These are phyloP conservation scores for Craterostigma plantagineum DNA, from an alignment of 257 asterid genomes.

Conservation along the genomic window DNA sequence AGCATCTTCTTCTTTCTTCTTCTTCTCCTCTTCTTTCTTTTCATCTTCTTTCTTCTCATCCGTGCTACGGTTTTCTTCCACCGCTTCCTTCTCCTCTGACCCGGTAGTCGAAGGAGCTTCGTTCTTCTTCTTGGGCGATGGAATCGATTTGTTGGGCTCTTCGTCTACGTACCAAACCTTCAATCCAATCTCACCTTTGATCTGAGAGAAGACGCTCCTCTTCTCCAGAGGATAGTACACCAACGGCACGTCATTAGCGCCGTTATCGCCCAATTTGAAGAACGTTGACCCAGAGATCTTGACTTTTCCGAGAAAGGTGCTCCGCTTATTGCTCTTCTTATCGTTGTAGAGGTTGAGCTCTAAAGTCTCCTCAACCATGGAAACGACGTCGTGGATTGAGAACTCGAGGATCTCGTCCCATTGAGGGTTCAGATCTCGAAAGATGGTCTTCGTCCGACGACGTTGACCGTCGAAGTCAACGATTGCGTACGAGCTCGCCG, in stretches of 20 bases:
- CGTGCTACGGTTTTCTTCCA: constrained; percentile 7
- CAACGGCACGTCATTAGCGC: constrained; percentile 27
- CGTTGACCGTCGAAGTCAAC: constrained; percentile 85
- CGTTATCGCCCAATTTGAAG: constrained; percentile 20
- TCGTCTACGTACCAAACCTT: constrained; percentile 51
- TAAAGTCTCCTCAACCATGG: constrained; percentile 35
- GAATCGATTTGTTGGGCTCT: constrained; percentile 14
- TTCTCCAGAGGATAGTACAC: constrained; percentile 77
- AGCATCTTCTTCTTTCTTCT: constrained; percentile 16
- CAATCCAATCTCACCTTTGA: constrained; percentile 78
- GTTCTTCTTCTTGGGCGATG: constrained; percentile 24
- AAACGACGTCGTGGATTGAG: constrained; percentile 34
- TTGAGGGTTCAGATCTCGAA: constrained; percentile 70
- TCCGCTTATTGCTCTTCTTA: constrained; percentile 46
- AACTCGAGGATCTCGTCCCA: constrained; percentile 85
- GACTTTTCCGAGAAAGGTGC: constrained; percentile 72
- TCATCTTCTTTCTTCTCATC: constrained; percentile 20
- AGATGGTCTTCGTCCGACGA: constrained; percentile 64
- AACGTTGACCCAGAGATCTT: constrained; percentile 55
- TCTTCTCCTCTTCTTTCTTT: constrained; percentile 16
- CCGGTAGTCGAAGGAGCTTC: constrained; percentile 13
- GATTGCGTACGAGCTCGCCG: constrained; percentile 75
- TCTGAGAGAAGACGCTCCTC: constrained; percentile 78
- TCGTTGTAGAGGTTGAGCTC: constrained; percentile 72
- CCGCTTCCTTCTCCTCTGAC: constrained; percentile 21